A percentile compares a stretch with the other conserved stretches of the same genome.
Evolutionary conservation across 2,329 filamentous ascomycete genomes (phyloP).

Genomic region (Aspergillus sp.): DNA sequence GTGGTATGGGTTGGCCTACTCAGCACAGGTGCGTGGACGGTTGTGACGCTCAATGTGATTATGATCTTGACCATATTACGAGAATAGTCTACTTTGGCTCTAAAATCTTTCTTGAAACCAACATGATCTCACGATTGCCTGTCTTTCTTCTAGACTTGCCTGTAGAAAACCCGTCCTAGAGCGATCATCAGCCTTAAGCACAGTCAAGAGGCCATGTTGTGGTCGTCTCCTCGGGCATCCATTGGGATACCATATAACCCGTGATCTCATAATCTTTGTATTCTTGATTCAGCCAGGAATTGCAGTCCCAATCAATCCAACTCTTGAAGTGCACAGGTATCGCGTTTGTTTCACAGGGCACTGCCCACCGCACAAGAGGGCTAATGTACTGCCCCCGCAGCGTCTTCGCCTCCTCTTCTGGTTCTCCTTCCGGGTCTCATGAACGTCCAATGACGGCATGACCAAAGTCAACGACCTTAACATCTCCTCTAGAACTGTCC

Average conservation of each 20-base stretch:
- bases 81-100: background rate
- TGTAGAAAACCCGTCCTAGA: too few species aligned
- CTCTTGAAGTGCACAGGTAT: background rate
- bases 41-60: background rate
- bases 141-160: too few species aligned
- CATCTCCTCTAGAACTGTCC: background rate
- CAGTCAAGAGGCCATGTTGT: too few species aligned
- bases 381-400: background rate
- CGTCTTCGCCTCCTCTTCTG: background rate
- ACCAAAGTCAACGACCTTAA: background rate
- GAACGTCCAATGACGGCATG: background rate
- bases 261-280: background rate
- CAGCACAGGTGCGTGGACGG: background rate
- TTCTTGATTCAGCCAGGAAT: background rate
- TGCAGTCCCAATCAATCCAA: background rate
- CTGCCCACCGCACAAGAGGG: background rate
- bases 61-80: background rate
- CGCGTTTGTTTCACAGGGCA: background rate
- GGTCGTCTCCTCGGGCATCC: too few species aligned
- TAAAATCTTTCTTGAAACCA: background rate
- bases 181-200: too few species aligned
- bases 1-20: background rate
- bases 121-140: too few species aligned
- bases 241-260: background rate
- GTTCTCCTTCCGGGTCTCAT: background rate